A percentile compares a stretch with the other conserved stretches of the same genome.
phyloP scores from a whole-genome alignment of 2,329 filamentous ascomycete species.

The Neobulgaria alba region DNA sequence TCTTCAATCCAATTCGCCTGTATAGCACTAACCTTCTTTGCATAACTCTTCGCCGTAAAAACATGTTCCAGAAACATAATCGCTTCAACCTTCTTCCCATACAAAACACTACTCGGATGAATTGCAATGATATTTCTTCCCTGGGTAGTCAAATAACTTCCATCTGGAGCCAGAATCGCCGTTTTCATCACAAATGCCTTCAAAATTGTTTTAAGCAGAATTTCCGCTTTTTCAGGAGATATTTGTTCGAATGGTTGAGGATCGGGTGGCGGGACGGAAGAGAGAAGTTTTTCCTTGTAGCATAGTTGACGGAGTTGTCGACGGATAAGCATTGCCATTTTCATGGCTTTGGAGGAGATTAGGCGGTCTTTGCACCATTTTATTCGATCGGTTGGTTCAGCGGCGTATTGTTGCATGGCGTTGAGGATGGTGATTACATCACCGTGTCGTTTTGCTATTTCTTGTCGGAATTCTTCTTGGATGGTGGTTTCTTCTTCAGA shows the following conservation, averaged over 20 bases:
- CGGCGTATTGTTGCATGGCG: conserved; percentile 52
- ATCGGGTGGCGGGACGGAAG: conserved; percentile 36
- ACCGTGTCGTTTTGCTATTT: conserved; percentile 52
- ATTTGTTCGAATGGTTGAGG: conserved; percentile 48
- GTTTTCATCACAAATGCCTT: conserved; percentile 52
- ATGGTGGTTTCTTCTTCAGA: conserved; percentile 48
- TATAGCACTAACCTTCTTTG: conserved; percentile 55
- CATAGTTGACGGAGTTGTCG: conserved; percentile 52
- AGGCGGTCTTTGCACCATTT: conserved; percentile 51
- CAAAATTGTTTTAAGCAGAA: conserved; percentile 52
- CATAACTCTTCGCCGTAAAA: conserved; percentile 58
- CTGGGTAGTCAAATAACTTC: conserved; percentile 50
- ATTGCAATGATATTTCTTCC: conserved; percentile 54
- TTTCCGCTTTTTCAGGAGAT: conserved; percentile 44
- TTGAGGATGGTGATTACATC: conserved; percentile 58
- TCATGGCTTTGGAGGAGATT: conserved; percentile 53
- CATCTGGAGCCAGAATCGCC: conserved; percentile 50
- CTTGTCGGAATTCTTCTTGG: conserved; percentile 44
- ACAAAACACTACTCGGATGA: conserved; percentile 54
- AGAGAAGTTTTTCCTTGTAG: conserved; percentile 39
- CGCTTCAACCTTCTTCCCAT: conserved; percentile 54
- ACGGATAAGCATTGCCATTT: conserved; percentile 52
- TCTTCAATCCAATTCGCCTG: conserved; percentile 48
- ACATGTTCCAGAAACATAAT: conserved; percentile 63
- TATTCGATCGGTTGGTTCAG: conserved; percentile 42